A percentile compares a stretch with the other conserved stretches of the same genome.
Evolutionary conservation across 352 stramenopile species (phyloP).

Genomic region (Globisporangium middletonii): DNA sequence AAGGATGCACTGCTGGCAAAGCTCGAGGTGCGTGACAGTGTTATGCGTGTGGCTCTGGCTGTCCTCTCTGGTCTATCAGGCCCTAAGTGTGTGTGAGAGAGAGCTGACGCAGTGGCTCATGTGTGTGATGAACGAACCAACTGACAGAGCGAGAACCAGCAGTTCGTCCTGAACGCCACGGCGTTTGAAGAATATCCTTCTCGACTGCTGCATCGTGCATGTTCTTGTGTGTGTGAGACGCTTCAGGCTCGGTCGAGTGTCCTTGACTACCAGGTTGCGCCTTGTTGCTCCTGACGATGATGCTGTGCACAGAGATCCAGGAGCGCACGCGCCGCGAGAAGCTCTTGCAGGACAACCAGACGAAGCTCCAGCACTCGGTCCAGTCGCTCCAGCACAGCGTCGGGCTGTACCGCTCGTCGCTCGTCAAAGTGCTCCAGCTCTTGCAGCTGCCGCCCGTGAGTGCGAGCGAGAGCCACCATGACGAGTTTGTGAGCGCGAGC

Average conservation of each 20-base stretch:
- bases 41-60: not conserved
- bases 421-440: constrained; percentile 50
- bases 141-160: constrained; percentile 67
- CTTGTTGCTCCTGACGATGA: not conserved
- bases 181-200: constrained; percentile 87
- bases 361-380: constrained; percentile 62
- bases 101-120: not conserved
- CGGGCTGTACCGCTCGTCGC: constrained; percentile 42
- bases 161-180: constrained; percentile 75
- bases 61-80: not conserved
- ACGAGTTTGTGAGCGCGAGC: constrained; percentile 35
- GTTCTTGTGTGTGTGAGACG: not conserved
- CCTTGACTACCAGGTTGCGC: constrained; percentile 46
- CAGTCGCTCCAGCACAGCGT: constrained; percentile 47
- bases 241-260: not conserved
- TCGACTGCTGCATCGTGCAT: constrained; percentile 6
- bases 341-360: constrained; percentile 55
- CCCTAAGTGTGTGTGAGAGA: not conserved
- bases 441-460: constrained; percentile 33
- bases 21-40: constrained; percentile 44
- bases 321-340: constrained; percentile 58
- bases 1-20: constrained; percentile 57
- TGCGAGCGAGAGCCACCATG: constrained; percentile 17
- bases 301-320: constrained; percentile 66
- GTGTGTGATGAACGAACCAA: not conserved